A percentile compares a stretch with the other conserved stretches of the same genome.
These are phyloP conservation scores for Artemisia argyi DNA, from an alignment of 129 eudicot genomes.

Conservation along the genomic window DNA sequence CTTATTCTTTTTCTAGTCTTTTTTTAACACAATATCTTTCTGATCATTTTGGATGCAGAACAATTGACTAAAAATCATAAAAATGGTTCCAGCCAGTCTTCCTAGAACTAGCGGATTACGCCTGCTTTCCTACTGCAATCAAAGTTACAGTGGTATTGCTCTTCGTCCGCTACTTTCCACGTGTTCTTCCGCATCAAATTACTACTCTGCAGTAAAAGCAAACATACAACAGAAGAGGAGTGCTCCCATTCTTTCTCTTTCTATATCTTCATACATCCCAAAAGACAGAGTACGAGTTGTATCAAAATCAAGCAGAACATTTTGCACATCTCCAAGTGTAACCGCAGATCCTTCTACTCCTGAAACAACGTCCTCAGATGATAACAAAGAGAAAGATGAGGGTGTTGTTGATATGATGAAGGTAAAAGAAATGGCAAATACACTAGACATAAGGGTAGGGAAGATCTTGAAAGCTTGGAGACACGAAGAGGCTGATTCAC, in stretches of 20 bases:
- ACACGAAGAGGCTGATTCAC: constrained; percentile 91
- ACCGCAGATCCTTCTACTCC: constrained; percentile 30
- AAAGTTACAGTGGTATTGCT: constrained; percentile 29
- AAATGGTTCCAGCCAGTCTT: constrained; percentile 53
- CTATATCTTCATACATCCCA: constrained; percentile 21
- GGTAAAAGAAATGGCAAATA: constrained; percentile 60
- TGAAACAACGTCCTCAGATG: constrained; percentile 13
- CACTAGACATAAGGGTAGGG: constrained; percentile 83
- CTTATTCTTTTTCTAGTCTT: background rate
- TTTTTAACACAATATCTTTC: background rate
- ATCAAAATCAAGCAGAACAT: constrained; percentile 20
- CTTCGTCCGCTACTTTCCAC: constrained; percentile 32
- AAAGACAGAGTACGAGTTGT: constrained; percentile 7
- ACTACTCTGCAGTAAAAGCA: constrained; percentile 21
- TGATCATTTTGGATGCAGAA: constrained; percentile 21
- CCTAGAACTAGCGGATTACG: constrained; percentile 41
- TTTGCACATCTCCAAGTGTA: constrained; percentile 38
- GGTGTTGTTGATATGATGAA: constrained; percentile 29
- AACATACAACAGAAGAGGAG: constrained; percentile 27
- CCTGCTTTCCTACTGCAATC: constrained; percentile 40
- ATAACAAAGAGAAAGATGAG: constrained; percentile 2
- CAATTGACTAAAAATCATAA: background rate
- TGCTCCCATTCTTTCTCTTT: constrained; percentile 20
- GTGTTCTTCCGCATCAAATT: constrained; percentile 21
- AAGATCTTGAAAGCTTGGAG: constrained; percentile 70